Percentiles rank a stretch among this genome's conserved stretches.
phyloP scores from a whole-genome alignment of 371 early-diverging fungal genomes.

The Rhizopus arrhizus region DNA sequence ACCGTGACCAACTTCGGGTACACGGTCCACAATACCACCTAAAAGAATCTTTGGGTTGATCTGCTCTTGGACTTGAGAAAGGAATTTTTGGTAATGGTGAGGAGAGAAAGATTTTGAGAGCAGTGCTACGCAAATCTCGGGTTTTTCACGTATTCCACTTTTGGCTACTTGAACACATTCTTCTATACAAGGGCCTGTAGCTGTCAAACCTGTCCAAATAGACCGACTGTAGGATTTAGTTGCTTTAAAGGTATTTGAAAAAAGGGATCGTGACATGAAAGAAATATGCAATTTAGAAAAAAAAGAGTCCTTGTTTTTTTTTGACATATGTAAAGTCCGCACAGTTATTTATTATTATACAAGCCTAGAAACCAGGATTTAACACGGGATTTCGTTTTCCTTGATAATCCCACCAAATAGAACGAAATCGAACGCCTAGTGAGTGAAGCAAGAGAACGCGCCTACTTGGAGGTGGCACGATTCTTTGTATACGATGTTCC shows the following conservation, averaged over 20 bases:
- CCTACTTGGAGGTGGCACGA: slow-evolving; percentile 62
- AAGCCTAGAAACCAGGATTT: slow-evolving; percentile 28
- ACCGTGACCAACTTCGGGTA: slow-evolving; percentile 52
- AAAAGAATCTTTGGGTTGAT: slow-evolving; percentile 28
- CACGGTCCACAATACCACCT: slow-evolving; percentile 60
- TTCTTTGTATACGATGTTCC: slow-evolving; percentile 63
- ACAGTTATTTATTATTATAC: not conserved
- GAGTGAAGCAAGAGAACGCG: slow-evolving; percentile 54
- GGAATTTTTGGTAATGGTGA: slow-evolving; percentile 24
- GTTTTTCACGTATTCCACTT: slow-evolving; percentile 7
- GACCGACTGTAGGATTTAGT: slow-evolving; percentile 11
- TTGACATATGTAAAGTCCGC: not conserved
- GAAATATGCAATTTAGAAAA: slow-evolving; percentile 3
- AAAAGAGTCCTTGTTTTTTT: not conserved
- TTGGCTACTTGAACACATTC: slow-evolving; percentile 33
- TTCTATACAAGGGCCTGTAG: slow-evolving; percentile 29
- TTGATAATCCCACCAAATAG: slow-evolving; percentile 30
- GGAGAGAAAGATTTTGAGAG: slow-evolving; percentile 44
- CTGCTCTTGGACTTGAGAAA: slow-evolving; percentile 8
- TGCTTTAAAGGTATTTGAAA: not conserved
- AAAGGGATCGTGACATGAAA: not conserved
- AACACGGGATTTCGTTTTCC: slow-evolving; percentile 23
- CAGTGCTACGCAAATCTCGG: slow-evolving; percentile 45
- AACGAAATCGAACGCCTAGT: slow-evolving; percentile 46
- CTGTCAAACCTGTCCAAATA: slow-evolving; percentile 34